Base-by-base conservation (phyloP, 116 monocot genomes). In the Papilionanthe hybrid region DNA sequence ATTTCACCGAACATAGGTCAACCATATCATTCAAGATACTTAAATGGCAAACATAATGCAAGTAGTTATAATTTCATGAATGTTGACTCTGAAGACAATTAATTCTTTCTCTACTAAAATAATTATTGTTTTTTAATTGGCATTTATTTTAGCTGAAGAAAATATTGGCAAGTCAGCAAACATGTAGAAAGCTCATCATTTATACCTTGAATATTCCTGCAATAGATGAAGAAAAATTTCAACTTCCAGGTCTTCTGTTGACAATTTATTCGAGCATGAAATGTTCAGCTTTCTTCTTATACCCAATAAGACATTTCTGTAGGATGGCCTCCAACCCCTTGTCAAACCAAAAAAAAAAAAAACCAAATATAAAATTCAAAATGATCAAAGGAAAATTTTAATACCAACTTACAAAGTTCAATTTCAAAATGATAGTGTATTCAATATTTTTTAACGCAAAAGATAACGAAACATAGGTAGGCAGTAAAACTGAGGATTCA, bases 241-340 rank as follows among this genome's bases (percentile, higher is more conserved):
- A 29, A 86, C 91, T 81, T 98, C 98, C 72, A 98, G 93, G 60
- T 98, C 98, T 83, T 87, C 90, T 9, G 98, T 94, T 43, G 88
- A 77, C 73, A 98, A 75, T 89, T 89, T 94, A 68, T 82, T 87
- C 19, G 98, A 94, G 86, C 98, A 98, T 11, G 84, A 89, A 55
- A 98, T 63, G 15, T 86, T 79, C 71, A 98, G 73, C 79, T 94
- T 94, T 85, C 77, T 89, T 78, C 87, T 87, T 47, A 98, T 90
- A 74, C 86, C 85, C 75, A 98, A 89, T 79, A 98, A 85, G 71
- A 98, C 90, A 82, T 91, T 83, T 78, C 91, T 91, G 79, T 98
- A 98, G 30, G 94, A 92, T 75, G 98, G 98, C 79, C 93, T 91
- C 91, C 87, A 93, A 77, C 98, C 94, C 82, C 98, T 97, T 72